A percentile compares a stretch with the other conserved stretches of the same genome.
phyloP scores from a whole-genome alignment of 306 rosid genomes.

The Hippophae gyantsensis region DNA sequence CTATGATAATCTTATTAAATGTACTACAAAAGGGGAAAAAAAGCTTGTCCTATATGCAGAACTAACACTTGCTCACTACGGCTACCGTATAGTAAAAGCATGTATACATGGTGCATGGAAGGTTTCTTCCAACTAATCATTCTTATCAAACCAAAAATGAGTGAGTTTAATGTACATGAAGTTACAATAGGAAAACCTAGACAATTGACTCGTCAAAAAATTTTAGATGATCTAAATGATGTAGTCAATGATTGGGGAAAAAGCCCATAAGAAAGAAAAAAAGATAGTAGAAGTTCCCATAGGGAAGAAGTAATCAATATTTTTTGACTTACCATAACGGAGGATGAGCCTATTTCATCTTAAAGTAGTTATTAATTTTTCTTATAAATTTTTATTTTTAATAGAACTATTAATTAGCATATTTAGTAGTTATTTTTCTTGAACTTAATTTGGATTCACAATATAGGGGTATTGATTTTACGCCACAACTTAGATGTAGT shows the following conservation, averaged over 20 bases:
- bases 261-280: not conserved
- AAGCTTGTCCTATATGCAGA: not conserved
- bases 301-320: too few relatives aligned
- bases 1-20: not conserved
- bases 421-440: too few relatives aligned
- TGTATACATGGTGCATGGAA: not conserved
- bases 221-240: not conserved
- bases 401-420: too few relatives aligned
- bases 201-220: not conserved
- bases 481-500: not conserved
- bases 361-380: not conserved
- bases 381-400: not conserved
- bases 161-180: not conserved
- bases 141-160: not conserved
- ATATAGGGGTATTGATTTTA: not conserved
- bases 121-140: not conserved
- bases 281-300: not conserved
- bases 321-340: not conserved
- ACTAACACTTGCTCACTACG: not conserved
- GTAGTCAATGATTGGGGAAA: not conserved
- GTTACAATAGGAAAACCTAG: not conserved
- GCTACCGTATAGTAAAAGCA: not conserved
- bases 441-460: too few relatives aligned
- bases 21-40: slow-evolving; percentile 3
- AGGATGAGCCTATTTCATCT: not conserved